Evolutionary conservation across 768 basidiomycete species (phyloP), one percentile per base, ranked within the genome.

Genomic region (Trametes cubensis): DNA sequence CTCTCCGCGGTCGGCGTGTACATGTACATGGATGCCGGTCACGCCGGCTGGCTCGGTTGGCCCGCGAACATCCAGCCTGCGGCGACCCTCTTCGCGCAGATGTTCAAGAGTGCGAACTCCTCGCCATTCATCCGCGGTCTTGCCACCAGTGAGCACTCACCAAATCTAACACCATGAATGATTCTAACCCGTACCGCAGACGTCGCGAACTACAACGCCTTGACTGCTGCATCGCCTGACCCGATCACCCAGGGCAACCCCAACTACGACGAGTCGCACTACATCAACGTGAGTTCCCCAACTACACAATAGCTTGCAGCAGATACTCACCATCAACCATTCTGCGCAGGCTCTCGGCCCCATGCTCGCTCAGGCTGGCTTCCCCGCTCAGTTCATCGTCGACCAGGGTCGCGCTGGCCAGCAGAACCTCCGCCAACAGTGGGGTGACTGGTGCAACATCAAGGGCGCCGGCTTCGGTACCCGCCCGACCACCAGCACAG

Each of bases 391-490:
- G 68, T 87, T 86, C 76, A 83, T 87, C 71, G 85, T 87, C 58
- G 86, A 87, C 74, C 85, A 86, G 76, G 82, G 83, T 60, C 85
- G 86, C 60, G 81, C 84, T 41, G 86, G 86, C 71, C 77, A 79
- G 20, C 85, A 87, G 75, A 81, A 84, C 75, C 77, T 87, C 73
- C 83, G 85, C 55, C 70, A 78, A 25, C 71, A 76, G 64, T 86
- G 85, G 85, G 85, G 85, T 66, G 82, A 87, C 75, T 88, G 74
- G 73, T 86, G 85, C 80, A 88, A 88, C 71, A 82, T 88, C 70
- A 80, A 81, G 68, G 80, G 80, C 66, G 82, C 85, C 56, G 86
- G 85, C 60, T 87, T 86, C 72, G 86, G 86, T 59, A 80, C 75
- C 47, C 84, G 77, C 56, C 85, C 85, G 34, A 86, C 86, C 41